Evolutionary conservation across 306 rosid genomes (phyloP).

Genomic region (Sicyos edulis): DNA sequence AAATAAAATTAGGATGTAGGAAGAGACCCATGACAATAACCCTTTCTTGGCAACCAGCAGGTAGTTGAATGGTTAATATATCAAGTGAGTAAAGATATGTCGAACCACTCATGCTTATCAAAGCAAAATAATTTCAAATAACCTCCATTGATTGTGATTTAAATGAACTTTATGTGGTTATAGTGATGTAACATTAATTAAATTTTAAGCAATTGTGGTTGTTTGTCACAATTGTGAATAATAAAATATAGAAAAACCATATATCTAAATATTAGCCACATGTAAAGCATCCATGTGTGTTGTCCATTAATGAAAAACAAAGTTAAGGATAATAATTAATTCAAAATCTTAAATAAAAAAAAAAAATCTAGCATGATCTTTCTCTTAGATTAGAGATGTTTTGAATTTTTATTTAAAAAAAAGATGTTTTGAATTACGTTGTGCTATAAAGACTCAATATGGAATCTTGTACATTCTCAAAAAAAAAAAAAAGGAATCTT

Average conservation of each 20-base stretch:
- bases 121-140: background rate
- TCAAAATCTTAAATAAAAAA: background rate
- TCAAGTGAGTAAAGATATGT: conserved; percentile 2
- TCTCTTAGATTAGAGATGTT: background rate
- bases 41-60: background rate
- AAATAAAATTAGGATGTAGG: background rate
- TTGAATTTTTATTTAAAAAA: too few relatives aligned
- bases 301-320: too few relatives aligned
- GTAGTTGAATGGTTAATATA: conserved; percentile 11
- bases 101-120: conserved; percentile 7
- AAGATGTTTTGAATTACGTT: too few relatives aligned
- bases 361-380: background rate
- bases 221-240: background rate
- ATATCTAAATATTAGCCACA: too few relatives aligned
- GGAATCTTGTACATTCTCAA: too few relatives aligned
- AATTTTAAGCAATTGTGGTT: background rate
- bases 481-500: too few relatives aligned
- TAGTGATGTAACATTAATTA: background rate
- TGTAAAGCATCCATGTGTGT: too few relatives aligned
- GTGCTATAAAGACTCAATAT: too few relatives aligned
- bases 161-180: background rate
- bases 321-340: too few relatives aligned
- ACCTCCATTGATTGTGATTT: background rate
- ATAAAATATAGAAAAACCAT: background rate
- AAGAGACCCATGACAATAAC: background rate